Conservation (phyloP, 2,329 filamentous ascomycete species). For the Fusarium transvaalense region DNA sequence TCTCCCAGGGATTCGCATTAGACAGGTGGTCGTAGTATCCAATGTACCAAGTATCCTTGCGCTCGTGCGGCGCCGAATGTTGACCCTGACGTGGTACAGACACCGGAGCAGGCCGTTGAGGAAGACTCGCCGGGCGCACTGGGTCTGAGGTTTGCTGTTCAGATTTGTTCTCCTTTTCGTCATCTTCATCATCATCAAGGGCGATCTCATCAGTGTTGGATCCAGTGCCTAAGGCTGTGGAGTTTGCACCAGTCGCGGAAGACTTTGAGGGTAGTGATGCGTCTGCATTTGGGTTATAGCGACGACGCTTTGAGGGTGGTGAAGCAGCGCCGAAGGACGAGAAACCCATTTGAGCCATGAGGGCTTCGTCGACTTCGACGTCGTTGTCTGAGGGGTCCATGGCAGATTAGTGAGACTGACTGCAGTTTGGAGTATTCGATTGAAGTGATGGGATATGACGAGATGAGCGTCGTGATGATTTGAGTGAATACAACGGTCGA, state of each 20-base stretch:
- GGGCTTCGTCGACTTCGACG: constrained; percentile 53
- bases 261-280: constrained; percentile 53
- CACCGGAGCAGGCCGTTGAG: constrained; percentile 49
- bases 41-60: constrained; percentile 67
- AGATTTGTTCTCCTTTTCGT: constrained; percentile 36
- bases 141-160: constrained; percentile 39
- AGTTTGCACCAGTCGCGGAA: constrained; percentile 53
- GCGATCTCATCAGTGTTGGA: constrained; percentile 62
- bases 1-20: constrained; percentile 79
- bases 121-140: constrained; percentile 52
- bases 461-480: background rate
- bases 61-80: constrained; percentile 16
- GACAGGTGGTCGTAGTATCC: constrained; percentile 78
- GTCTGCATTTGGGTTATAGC: constrained; percentile 70
- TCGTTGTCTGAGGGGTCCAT: constrained; percentile 26
- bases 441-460: background rate
- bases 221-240: constrained; percentile 51
- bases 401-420: background rate
- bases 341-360: constrained; percentile 79
- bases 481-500: constrained; percentile 12
- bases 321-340: constrained; percentile 73
- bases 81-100: constrained; percentile 26
- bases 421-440: background rate
- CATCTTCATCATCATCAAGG: constrained; percentile 53
- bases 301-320: constrained; percentile 73